Evolutionary conservation across 179 eudicot species (phyloP).

Genomic region (Patellifolia procumbens): DNA sequence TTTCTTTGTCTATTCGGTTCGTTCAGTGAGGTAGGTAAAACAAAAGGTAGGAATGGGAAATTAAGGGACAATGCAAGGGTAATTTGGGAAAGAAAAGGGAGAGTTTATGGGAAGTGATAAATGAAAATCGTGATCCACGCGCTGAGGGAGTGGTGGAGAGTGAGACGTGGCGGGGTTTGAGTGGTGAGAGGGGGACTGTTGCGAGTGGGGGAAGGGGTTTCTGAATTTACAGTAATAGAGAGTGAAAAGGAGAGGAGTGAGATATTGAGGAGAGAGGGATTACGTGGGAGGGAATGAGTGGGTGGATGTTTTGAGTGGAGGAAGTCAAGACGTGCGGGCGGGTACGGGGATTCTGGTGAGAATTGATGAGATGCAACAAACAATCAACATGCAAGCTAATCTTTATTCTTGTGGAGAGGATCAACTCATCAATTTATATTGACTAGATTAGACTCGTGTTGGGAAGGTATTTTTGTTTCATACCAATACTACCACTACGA

Average conservation of each 20-base stretch:
- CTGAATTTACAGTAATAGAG: background rate
- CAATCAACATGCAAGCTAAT: no score
- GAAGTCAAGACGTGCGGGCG: background rate
- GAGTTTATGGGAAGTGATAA: no score
- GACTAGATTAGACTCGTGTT: no score
- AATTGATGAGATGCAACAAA: background rate
- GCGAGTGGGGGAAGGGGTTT: background rate
- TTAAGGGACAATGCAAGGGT: slow-evolving; percentile 12
- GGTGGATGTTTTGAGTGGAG: background rate
- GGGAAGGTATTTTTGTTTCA: no score
- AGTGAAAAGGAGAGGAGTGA: background rate
- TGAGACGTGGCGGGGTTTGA: background rate
- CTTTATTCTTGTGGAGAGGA: background rate
- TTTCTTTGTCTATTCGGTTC: background rate
- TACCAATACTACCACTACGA: no score
- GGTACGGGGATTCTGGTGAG: background rate
- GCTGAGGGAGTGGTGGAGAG: background rate
- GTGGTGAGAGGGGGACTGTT: background rate
- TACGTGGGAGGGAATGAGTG: slow-evolving; percentile 5
- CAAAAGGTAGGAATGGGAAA: slow-evolving; percentile 6
- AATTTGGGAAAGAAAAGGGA: background rate
- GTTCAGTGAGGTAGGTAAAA: background rate
- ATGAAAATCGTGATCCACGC: slow-evolving; percentile 7
- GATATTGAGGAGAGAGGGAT: background rate
- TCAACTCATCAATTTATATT: background rate